Base-by-base conservation (phyloP, 2,329 filamentous ascomycete genomes). In the Dactylonectria macrodidyma region DNA sequence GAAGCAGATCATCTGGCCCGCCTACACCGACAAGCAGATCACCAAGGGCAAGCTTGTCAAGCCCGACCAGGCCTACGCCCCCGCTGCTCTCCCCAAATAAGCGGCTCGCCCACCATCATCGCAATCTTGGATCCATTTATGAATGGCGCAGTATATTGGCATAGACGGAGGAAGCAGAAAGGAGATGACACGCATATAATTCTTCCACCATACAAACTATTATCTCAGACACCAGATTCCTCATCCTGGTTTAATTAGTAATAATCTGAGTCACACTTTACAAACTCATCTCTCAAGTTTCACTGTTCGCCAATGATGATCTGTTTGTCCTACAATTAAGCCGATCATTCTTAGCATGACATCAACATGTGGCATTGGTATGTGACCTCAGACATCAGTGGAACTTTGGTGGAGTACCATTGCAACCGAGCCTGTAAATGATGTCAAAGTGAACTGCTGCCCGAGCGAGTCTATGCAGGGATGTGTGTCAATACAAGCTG, bases 21-120 rank as follows among this genome's bases (percentile, higher is more conserved):
- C 84, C 47, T 90, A 89, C 76, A 86, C 82, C 73, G 88, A 89
- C 73, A 81, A 79, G 59, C 81, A 88, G 79, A 79, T 89, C 24
- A 77, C 75, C 11, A 76, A 71, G 48, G 85, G 84, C 56, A 75
- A 80, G 60, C 80, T 82, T 44, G 86, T 88, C 70, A 82, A 77
- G 59, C 86, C 86, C 22, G 82, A 88, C 78, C 82, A 84, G 81
- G 81, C 79, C 77, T 86, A 85, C 74, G 70, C 81, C 26, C 80
- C 81, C 51, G 74, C 73, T 66, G 24, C 66, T 19, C 74, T 77
- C 47, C 68, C 75, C 10, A 30, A 30, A 30, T 71, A 76, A 62
- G 59, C 48, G 9, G 36, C n/a, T 24, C 9, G 3, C 33, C 26
- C 14, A n/a, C 22, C 24, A 24, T 10, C n/a, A 16, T 9, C 9